These are phyloP conservation scores for Curvularia verruculosa DNA, from an alignment of 2,329 filamentous ascomycete species.

Conservation along the genomic window DNA sequence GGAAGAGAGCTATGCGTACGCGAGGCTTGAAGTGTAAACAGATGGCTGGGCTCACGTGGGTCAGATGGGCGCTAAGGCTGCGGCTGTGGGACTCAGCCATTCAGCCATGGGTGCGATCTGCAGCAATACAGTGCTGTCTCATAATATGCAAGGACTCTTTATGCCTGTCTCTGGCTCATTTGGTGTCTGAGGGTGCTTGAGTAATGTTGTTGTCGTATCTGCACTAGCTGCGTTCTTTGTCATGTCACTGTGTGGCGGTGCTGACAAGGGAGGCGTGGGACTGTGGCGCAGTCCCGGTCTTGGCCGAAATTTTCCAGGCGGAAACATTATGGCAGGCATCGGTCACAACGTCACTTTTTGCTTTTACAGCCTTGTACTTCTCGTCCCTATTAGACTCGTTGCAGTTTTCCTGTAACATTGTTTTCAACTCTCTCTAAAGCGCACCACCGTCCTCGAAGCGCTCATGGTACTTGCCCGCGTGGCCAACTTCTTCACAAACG, in stretches of 20 bases:
- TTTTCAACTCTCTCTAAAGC: neutral
- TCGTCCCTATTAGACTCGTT: conserved; percentile 6
- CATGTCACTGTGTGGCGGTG: conserved; percentile 23
- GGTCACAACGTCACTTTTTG: conserved; percentile 33
- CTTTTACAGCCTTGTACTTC: conserved; percentile 5
- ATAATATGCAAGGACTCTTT: neutral
- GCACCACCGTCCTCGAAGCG: conserved; percentile 29
- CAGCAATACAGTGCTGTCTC: conserved; percentile 3
- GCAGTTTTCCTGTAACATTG: neutral
- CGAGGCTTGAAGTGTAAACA: conserved; percentile 30
- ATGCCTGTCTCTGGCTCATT: neutral
- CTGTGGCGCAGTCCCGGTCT: conserved; percentile 27
- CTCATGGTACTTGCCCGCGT: conserved; percentile 59
- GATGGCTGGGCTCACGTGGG: conserved; percentile 31
- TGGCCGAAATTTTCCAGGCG: conserved; percentile 40
- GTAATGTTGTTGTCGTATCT: conserved; percentile 1
- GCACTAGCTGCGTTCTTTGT: conserved; percentile 14
- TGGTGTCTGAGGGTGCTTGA: conserved; percentile 1
- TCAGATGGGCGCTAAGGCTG: conserved; percentile 18
- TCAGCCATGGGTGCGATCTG: conserved; percentile 4
- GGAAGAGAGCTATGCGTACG: conserved; percentile 19
- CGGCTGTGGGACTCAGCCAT: conserved; percentile 8
- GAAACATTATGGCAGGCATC: conserved; percentile 21
- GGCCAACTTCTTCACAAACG: conserved; percentile 55
- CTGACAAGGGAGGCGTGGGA: conserved; percentile 7